phyloP scores from a whole-genome alignment of 306 rosid species.

The Mimosa bimucronata region DNA sequence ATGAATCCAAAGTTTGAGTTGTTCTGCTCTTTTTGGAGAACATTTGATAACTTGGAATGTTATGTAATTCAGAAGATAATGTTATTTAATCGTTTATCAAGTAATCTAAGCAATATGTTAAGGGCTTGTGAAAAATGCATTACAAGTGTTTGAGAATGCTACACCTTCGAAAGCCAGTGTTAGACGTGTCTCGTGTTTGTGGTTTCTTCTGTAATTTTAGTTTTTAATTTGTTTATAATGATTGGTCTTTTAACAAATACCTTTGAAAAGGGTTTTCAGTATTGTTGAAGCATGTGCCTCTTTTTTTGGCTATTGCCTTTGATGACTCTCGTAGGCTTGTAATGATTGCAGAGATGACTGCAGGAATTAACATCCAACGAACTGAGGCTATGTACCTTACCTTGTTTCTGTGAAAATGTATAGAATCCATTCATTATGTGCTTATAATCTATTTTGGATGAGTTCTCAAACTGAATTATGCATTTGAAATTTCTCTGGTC shows the following conservation, averaged over 20 bases:
- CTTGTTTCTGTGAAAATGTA: background rate
- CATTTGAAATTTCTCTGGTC: background rate
- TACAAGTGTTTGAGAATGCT: background rate
- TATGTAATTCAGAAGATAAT: no score
- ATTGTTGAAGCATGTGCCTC: background rate
- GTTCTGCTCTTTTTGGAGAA: background rate
- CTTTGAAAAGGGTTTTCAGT: background rate
- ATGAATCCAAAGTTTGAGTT: no score
- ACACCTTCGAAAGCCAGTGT: background rate
- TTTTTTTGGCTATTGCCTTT: background rate
- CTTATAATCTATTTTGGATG: background rate
- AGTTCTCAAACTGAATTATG: background rate
- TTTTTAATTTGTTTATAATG: background rate
- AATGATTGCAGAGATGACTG: conserved; percentile 31
- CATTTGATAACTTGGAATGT: background rate
- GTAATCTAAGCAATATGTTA: background rate
- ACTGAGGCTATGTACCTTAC: background rate
- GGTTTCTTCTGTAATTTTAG: background rate
- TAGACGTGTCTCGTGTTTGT: background rate
- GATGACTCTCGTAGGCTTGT: conserved; percentile 34
- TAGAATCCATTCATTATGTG: background rate
- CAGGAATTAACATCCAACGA: conserved; percentile 14
- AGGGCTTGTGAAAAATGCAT: background rate
- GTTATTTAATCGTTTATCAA: background rate
- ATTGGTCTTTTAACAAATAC: background rate